These are phyloP conservation scores for Chlorophyllum brunneum DNA, from an alignment of 768 basidiomycete genomes.

Conservation along the genomic window DNA sequence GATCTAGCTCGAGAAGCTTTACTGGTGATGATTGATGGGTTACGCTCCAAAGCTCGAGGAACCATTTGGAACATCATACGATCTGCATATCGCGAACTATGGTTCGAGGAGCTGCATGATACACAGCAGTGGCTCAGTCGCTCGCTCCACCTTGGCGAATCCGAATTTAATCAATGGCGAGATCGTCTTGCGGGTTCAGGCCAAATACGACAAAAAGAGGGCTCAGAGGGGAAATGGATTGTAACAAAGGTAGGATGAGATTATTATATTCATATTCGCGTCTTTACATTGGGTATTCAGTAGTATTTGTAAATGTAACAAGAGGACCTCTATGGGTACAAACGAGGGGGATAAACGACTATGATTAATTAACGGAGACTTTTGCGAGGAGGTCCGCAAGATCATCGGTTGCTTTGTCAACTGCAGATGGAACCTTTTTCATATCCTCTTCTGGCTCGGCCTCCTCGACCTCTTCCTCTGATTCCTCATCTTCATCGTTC, in stretches of 20 bases:
- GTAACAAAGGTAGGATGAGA: constrained; percentile 46
- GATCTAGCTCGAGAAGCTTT: constrained; percentile 38
- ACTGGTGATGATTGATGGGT: constrained; percentile 35
- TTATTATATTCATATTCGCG: background rate
- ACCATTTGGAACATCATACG: constrained; percentile 60
- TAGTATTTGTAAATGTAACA: too few relatives aligned
- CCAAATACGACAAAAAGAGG: constrained; percentile 55
- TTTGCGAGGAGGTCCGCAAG: constrained; percentile 69
- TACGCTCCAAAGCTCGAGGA: constrained; percentile 48
- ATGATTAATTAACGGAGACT: constrained; percentile 28
- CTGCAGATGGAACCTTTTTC: constrained; percentile 18
- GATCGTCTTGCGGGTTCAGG: constrained; percentile 35
- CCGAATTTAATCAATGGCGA: constrained; percentile 42
- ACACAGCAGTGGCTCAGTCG: constrained; percentile 45
- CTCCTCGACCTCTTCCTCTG: constrained; percentile 60
- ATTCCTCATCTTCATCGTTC: constrained; percentile 79
- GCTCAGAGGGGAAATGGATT: constrained; percentile 54
- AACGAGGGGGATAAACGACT: background rate
- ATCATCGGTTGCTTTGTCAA: constrained; percentile 41
- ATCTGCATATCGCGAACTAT: constrained; percentile 60
- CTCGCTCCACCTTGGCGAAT: constrained; percentile 41
- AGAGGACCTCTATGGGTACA: too few relatives aligned
- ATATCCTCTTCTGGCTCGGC: constrained; percentile 29
- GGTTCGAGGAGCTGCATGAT: constrained; percentile 33
- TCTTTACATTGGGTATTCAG: background rate